Evolutionary conservation across 208 protist genomes (phyloP), one percentile per base, ranked within the genome.

Genomic region (Trypanosoma boissoni): DNA sequence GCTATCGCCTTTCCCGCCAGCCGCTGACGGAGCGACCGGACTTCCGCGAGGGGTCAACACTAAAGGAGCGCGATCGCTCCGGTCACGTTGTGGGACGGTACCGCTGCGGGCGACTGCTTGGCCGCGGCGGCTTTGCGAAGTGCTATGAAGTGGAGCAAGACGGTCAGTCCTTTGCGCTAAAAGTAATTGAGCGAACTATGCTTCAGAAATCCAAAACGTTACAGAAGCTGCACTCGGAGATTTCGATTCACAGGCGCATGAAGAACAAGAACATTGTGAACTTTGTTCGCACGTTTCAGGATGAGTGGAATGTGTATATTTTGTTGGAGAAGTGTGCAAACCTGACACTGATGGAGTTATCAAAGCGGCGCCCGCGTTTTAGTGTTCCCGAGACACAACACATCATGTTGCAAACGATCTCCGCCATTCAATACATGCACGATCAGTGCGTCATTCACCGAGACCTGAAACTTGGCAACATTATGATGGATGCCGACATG

Each of bases 281-380:
- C 52, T 99, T 99, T 71, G 62, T 98, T 39, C 78, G 84, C 58
- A 98, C 85, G 64, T 99, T 99, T 68, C 94, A 99, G 62, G 98
- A 99, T 69, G 60, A 90, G 56, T 80, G 89, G 28, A 96, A 98
- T 71, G 94, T 98, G 20, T 99, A 99, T 78, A 98, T 99, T 57
- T 53, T 99, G 28, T 75, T 99, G n/a, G 98, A 99, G 77, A 78
- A 98, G 57, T 99, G 97, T 74, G 76, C 77, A 60, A 87, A 97
- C 64, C 74, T 98, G 71, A 98, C 97, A 12, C 64, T 99, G 56
- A 96, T 98, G 80, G 98, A 99, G 49, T 61, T 99, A 27, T 71
- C 97, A 31, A 97, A 98, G 64, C 70, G 76, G 26, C 87, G 94
- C 50, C 73, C 72, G 32, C 72, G 81, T 28, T 77, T 99, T 10